Base-by-base conservation (phyloP, 305 asterid genomes). In the Fraxinus latifolia region DNA sequence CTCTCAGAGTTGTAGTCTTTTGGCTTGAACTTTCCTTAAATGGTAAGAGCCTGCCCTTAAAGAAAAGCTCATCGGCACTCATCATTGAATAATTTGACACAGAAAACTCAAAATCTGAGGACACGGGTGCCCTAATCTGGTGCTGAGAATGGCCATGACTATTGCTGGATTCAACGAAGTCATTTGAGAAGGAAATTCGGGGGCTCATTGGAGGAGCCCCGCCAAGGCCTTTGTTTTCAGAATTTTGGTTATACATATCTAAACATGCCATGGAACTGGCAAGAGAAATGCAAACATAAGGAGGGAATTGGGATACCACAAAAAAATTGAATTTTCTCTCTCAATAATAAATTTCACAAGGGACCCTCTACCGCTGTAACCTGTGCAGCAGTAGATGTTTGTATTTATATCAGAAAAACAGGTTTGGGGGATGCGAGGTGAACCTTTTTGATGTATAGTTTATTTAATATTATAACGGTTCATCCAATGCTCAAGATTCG, bases 41-140 rank as follows among this genome's bases (percentile, higher is more conserved):
- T 0, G 98, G 97, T 50, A 93, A 84, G 0, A 95, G 86, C 80
- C 91, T 82, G 0, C 99, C 98, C 9, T 92, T 89, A 80, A 82
- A 95, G 85, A 95, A 91, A 0, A 95, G 97, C 84, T 93, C 94
- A 70, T 95, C 99, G 9, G 99, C 99, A 37, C 89, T 84, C 88
- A 93, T 91, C 95, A 91, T 92, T 36, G 95, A 89, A 86, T 88
- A 85, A 74, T 91, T 91, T 62, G 87, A 39, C 14, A 90, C 95
- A 4, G 98, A 90, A 79, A 95, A 95, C 85, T 91, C 97, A 65
- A 95, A 95, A 78, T 95, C 99, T 3, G 97, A 88, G 31, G 99
- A 95, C 0, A 92, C 97, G 0, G 98, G 98, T 0, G 95, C 75
- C 33, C 86, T 68, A 32, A 76, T 31, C 6, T 79, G 90, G 17